Evolutionary conservation across 2,329 filamentous ascomycete genomes (phyloP).

Genomic region (Pseudopyricularia cyperi): DNA sequence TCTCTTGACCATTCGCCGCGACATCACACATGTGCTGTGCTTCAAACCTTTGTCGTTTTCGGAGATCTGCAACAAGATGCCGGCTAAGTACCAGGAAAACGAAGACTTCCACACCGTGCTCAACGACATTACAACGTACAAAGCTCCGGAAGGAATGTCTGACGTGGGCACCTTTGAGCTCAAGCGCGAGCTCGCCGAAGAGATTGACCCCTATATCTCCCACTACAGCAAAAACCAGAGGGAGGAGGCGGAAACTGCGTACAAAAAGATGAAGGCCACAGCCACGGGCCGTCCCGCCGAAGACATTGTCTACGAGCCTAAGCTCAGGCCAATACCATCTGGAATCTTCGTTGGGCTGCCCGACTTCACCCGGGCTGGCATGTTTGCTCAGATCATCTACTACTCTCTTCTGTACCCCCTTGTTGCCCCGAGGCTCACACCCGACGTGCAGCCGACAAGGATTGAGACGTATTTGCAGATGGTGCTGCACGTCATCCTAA

Average conservation of each 20-base stretch:
- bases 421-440: slow-evolving; percentile 53
- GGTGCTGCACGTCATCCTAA: slow-evolving; percentile 72
- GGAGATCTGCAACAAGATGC: slow-evolving; percentile 73
- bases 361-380: slow-evolving; percentile 67
- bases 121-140: slow-evolving; percentile 78
- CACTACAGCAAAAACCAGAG: slow-evolving; percentile 96
- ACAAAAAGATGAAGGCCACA: slow-evolving; percentile 76
- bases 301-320: slow-evolving; percentile 87
- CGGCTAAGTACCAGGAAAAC: slow-evolving; percentile 79
- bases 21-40: slow-evolving; percentile 86
- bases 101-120: slow-evolving; percentile 79
- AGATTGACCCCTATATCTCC: slow-evolving; percentile 89
- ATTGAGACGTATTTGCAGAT: slow-evolving; percentile 89
- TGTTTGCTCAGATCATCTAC: slow-evolving; percentile 85
- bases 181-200: slow-evolving; percentile 70
- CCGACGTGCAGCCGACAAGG: slow-evolving; percentile 65
- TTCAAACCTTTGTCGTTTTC: slow-evolving; percentile 95
- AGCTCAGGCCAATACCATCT: slow-evolving; percentile 58
- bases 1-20: slow-evolving; percentile 63
- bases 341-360: slow-evolving; percentile 67
- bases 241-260: slow-evolving; percentile 85
- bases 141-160: slow-evolving; percentile 77
- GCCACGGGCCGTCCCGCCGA: slow-evolving; percentile 68
- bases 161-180: slow-evolving; percentile 93
- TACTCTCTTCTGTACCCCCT: slow-evolving; percentile 76